phyloP scores from a whole-genome alignment of 176 grass and related monocot species.

The Ananas comosus region DNA sequence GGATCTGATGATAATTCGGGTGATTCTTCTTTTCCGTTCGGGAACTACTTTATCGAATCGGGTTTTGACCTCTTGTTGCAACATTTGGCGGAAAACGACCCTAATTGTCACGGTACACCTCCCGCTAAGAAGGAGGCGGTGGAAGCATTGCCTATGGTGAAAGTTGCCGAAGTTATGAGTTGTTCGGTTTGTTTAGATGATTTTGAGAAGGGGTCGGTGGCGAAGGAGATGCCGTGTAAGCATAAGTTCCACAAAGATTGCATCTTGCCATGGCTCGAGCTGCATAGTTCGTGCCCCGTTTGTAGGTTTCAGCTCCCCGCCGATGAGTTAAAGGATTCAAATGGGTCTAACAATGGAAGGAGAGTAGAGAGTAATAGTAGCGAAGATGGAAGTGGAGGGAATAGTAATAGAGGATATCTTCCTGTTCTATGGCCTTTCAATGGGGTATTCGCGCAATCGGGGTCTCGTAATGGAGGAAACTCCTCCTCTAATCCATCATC shows the following conservation, averaged over 20 bases:
- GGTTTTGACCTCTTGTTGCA: conserved; percentile 77
- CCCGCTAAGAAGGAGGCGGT: conserved; percentile 77
- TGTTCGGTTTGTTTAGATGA: conserved; percentile 95
- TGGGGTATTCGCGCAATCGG: conserved; percentile 46
- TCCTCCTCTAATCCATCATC: conserved; percentile 25
- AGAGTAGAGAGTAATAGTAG: conserved; percentile 29
- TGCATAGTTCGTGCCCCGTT: conserved; percentile 89
- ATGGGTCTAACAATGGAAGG: conserved; percentile 34
- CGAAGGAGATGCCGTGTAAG: conserved; percentile 82
- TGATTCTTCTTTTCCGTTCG: conserved; percentile 40
- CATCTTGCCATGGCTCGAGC: conserved; percentile 91
- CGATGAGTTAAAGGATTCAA: conserved; percentile 55
- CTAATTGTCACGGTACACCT: conserved; percentile 59
- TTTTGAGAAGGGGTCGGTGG: conserved; percentile 59
- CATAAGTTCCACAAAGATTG: conserved; percentile 84
- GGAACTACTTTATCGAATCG: conserved; percentile 72
- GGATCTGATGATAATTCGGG: conserved; percentile 31
- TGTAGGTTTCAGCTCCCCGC: conserved; percentile 75
- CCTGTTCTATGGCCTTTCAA: conserved; percentile 64
- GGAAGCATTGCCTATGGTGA: conserved; percentile 65
- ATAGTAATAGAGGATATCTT: conserved; percentile 44
- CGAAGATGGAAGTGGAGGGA: conserved; percentile 25
- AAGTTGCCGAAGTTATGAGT: conserved; percentile 50
- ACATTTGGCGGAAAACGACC: conserved; percentile 79
- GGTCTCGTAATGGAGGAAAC: conserved; percentile 28